Percentiles rank a stretch among this genome's conserved stretches.
These are phyloP conservation scores for Boletus rufocinnamomeus DNA, from an alignment of 768 basidiomycete genomes.

Conservation along the genomic window DNA sequence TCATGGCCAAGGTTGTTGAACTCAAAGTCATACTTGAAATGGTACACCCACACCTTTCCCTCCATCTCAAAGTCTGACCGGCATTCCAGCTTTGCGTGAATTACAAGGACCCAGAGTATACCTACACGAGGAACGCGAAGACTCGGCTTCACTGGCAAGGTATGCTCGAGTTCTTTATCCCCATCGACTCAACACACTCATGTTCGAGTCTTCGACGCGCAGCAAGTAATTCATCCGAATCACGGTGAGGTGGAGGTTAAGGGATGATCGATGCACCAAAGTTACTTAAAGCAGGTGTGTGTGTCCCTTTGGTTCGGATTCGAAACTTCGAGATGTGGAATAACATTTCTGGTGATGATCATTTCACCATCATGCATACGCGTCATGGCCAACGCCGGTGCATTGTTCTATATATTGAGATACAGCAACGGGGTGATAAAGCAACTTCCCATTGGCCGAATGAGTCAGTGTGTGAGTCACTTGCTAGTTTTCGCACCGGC, in stretches of 20 bases:
- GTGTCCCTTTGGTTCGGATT: not conserved
- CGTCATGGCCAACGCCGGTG: not conserved
- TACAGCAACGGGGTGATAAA: not conserved
- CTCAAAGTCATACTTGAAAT: conserved; percentile 56
- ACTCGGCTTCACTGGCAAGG: conserved; percentile 90
- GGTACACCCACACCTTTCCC: conserved; percentile 43
- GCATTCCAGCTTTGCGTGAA: conserved; percentile 75
- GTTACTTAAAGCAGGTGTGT: conserved; percentile 59
- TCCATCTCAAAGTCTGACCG: conserved; percentile 6
- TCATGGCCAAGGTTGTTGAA: conserved; percentile 79
- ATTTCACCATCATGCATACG: not conserved
- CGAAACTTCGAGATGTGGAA: not conserved
- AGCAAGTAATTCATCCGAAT: no score
- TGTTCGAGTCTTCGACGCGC: no score
- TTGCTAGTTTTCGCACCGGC: not conserved
- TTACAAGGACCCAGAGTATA: conserved; percentile 70
- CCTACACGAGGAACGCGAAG: conserved; percentile 72
- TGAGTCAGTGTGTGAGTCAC: not conserved
- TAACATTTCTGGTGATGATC: not conserved
- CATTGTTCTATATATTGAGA: not conserved
- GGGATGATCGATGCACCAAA: conserved; percentile 93
- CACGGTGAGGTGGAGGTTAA: conserved; percentile 60
- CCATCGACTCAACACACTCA: no score
- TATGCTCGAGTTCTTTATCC: conserved; percentile 62
- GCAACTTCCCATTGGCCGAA: not conserved